phyloP scores from a whole-genome alignment of 23 red algal genomes.

The Rhodosorus marinus region DNA sequence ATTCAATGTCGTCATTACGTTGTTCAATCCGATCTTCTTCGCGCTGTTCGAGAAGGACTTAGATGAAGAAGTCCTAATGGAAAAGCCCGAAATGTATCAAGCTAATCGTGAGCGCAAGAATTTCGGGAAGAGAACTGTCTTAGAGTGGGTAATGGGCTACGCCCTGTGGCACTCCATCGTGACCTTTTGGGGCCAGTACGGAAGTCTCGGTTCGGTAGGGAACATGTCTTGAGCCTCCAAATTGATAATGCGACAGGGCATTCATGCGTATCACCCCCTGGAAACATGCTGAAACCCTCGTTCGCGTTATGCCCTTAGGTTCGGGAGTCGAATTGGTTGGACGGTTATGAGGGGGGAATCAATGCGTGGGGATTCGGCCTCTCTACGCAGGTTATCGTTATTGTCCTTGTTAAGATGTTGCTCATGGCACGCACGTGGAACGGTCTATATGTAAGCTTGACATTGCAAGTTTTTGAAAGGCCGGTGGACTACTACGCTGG shows the following conservation, averaged over 20 bases:
- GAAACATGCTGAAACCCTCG: too few relatives aligned
- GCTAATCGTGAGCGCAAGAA: slow-evolving; percentile 24
- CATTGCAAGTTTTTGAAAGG: too few relatives aligned
- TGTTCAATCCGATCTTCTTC: slow-evolving; percentile 39
- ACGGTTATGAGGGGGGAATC: background rate
- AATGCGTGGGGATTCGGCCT: background rate
- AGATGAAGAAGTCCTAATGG: slow-evolving; percentile 26
- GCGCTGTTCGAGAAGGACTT: slow-evolving; percentile 79
- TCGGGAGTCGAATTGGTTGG: background rate
- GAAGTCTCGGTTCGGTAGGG: too few relatives aligned
- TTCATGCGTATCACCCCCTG: too few relatives aligned
- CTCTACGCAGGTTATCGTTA: background rate
- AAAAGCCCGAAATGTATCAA: slow-evolving; percentile 33
- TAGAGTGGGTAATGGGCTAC: slow-evolving; percentile 36
- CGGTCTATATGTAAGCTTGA: too few relatives aligned
- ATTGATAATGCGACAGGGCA: too few relatives aligned
- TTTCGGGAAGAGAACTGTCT: slow-evolving; percentile 20
- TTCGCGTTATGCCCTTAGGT: background rate
- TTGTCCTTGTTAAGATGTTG: background rate
- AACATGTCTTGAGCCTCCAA: too few relatives aligned
- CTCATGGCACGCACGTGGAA: background rate
- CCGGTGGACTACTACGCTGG: too few relatives aligned
- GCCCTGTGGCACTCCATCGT: slow-evolving; percentile 42
- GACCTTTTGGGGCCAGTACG: slow-evolving; percentile 27
- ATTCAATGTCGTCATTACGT: slow-evolving; percentile 60